A percentile compares a stretch with the other conserved stretches of the same genome.
Evolutionary conservation across 768 basidiomycete genomes (phyloP).

Genomic region (Podaxis sp.): DNA sequence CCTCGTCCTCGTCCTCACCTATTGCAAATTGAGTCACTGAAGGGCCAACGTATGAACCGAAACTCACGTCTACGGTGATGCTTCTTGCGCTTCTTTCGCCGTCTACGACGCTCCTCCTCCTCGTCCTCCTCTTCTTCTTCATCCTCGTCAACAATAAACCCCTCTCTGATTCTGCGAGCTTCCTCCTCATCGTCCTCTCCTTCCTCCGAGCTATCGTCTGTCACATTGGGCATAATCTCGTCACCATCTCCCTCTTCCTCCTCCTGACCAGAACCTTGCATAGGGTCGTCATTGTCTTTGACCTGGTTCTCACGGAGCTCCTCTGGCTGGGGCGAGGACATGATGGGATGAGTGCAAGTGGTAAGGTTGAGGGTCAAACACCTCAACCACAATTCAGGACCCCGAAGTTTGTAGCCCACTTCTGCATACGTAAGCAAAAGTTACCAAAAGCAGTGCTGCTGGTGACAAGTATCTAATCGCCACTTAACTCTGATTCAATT

Average conservation of each 20-base stretch:
- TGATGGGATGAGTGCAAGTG: constrained; percentile 26
- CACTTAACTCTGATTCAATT: neutral
- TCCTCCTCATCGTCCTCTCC: constrained; percentile 91
- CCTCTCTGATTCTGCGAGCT: constrained; percentile 71
- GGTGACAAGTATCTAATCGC: neutral
- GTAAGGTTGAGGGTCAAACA: constrained; percentile 13
- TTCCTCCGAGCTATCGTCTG: constrained; percentile 86
- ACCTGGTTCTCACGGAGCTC: constrained; percentile 27
- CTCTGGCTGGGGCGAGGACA: constrained; percentile 49
- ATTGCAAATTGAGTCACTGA: constrained; percentile 10
- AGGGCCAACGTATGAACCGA: constrained; percentile 6
- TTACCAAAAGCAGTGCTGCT: constrained; percentile 5
- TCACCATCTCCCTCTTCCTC: constrained; percentile 57
- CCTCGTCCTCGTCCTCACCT: constrained; percentile 55
- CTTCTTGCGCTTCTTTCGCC: constrained; percentile 64
- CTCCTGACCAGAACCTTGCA: constrained; percentile 50
- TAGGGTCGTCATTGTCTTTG: constrained; percentile 51
- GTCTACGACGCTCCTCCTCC: constrained; percentile 52
- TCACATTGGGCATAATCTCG: constrained; percentile 49
- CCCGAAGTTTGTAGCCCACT: constrained; percentile 13
- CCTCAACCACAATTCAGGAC: constrained; percentile 3
- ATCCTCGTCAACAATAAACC: constrained; percentile 89
- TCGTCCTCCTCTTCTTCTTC: constrained; percentile 84
- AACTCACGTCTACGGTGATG: constrained; percentile 52
- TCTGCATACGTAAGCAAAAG: constrained; percentile 14